Conservation (phyloP, 768 basidiomycete genomes). For the Mrakia blollopis region DNA sequence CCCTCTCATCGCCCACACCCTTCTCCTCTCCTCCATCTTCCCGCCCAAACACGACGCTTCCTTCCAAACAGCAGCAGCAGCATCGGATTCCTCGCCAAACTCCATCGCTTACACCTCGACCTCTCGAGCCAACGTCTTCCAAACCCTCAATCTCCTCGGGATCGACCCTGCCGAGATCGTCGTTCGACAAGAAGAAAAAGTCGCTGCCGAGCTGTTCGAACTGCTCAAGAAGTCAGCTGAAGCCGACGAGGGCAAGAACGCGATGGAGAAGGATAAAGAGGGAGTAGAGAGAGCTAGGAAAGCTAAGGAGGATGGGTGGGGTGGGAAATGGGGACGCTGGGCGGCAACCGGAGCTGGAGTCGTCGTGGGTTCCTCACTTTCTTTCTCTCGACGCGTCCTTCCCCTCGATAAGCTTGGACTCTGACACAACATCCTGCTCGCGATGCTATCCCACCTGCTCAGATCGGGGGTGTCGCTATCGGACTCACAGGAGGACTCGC, state of each 20-base stretch:
- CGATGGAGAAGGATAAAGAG: conserved; percentile 33
- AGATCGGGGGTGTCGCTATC: conserved; percentile 45
- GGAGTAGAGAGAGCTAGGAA: conserved; percentile 41
- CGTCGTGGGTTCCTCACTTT: conserved; percentile 34
- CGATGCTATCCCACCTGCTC: neutral
- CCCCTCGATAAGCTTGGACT: neutral
- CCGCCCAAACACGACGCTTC: neutral
- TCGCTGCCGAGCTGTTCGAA: conserved; percentile 34
- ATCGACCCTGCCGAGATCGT: conserved; percentile 22
- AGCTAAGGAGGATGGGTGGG: conserved; percentile 46
- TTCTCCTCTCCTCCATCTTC: conserved; percentile 26
- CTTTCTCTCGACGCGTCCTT: neutral
- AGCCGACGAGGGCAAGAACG: conserved; percentile 36
- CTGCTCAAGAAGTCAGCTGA: conserved; percentile 27
- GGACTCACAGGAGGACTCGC: conserved; percentile 48
- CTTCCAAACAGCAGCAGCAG: neutral
- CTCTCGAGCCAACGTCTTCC: conserved; percentile 31
- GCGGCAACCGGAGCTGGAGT: conserved; percentile 47
- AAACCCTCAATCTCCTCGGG: conserved; percentile 32
- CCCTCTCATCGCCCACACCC: conserved; percentile 3
- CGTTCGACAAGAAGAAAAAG: conserved; percentile 32
- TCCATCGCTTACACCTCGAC: conserved; percentile 33
- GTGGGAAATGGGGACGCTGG: conserved; percentile 43
- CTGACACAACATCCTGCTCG: neutral
- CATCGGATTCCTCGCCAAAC: neutral